These are phyloP conservation scores for Tylopilus plumbeoviolaceoides DNA, from an alignment of 768 basidiomycete genomes.

Conservation along the genomic window DNA sequence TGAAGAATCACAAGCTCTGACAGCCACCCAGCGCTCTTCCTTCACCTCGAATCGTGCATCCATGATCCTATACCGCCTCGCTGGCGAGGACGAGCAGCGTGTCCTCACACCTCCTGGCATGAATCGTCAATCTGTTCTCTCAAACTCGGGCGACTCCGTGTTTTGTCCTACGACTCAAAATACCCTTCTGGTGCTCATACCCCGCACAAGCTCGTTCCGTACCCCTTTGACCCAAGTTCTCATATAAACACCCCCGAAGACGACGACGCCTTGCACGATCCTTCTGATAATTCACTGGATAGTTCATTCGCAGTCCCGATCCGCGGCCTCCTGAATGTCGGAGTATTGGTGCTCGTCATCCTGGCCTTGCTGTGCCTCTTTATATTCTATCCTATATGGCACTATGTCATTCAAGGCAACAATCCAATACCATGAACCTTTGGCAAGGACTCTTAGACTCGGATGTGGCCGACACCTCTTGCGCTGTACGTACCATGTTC, in stretches of 20 bases:
- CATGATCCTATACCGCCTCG: slow-evolving; percentile 66
- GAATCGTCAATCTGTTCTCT: slow-evolving; percentile 43
- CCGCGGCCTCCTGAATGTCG: slow-evolving; percentile 65
- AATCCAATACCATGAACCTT: slow-evolving; percentile 2
- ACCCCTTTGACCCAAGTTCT: slow-evolving; percentile 62
- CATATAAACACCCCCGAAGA: slow-evolving; percentile 61
- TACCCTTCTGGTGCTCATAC: slow-evolving; percentile 47
- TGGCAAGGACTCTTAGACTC: neutral
- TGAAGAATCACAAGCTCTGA: slow-evolving; percentile 42
- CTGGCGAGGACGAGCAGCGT: slow-evolving; percentile 33
- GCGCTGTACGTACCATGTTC: slow-evolving; percentile 7
- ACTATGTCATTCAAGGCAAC: slow-evolving; percentile 6
- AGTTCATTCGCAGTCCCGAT: slow-evolving; percentile 26
- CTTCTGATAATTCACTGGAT: slow-evolving; percentile 32
- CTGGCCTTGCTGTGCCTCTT: slow-evolving; percentile 66
- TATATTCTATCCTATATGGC: slow-evolving; percentile 75
- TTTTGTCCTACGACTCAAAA: slow-evolving; percentile 56
- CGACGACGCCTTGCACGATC: slow-evolving; percentile 76
- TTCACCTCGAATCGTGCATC: slow-evolving; percentile 40
- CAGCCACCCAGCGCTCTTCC: slow-evolving; percentile 18
- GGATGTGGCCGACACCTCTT: neutral
- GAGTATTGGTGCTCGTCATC: slow-evolving; percentile 61
- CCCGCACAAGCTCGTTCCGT: slow-evolving; percentile 50
- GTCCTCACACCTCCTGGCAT: slow-evolving; percentile 32
- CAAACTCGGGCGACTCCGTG: slow-evolving; percentile 49